phyloP scores from a whole-genome alignment of 805 yeast genomes.

The Wickerhamiella australiensis region DNA sequence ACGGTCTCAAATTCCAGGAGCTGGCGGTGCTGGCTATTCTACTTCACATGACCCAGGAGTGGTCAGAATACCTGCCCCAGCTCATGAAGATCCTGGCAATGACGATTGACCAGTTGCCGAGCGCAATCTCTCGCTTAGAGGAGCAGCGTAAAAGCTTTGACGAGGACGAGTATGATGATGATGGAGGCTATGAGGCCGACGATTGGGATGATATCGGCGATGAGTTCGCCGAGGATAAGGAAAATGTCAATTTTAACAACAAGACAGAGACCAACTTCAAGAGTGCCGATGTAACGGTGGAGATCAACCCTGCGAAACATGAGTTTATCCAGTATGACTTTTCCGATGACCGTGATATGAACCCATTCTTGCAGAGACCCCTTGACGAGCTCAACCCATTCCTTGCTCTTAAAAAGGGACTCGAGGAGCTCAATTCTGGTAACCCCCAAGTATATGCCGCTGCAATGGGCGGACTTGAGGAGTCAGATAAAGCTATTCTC shows the following conservation, averaged over 20 bases:
- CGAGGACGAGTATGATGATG: conserved; percentile 28
- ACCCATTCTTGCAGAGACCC: conserved; percentile 56
- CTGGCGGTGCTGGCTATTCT: conserved; percentile 53
- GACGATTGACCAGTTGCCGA: conserved; percentile 52
- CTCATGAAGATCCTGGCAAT: conserved; percentile 41
- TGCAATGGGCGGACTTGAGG: conserved; percentile 33
- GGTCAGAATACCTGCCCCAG: conserved; percentile 31
- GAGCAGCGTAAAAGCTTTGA: conserved; percentile 42
- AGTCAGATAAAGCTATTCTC: conserved; percentile 30
- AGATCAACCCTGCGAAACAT: conserved; percentile 25
- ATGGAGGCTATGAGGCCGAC: conserved; percentile 26
- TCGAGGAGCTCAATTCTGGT: conserved; percentile 37
- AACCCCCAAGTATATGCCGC: conserved; percentile 40
- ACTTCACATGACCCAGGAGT: conserved; percentile 20
- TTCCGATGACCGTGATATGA: conserved; percentile 67
- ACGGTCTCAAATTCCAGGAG: conserved; percentile 64
- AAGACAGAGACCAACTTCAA: not conserved
- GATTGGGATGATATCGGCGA: conserved; percentile 22
- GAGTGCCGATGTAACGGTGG: not conserved
- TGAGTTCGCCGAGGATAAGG: conserved; percentile 21
- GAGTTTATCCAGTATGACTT: conserved; percentile 28
- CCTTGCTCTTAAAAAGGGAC: conserved; percentile 46
- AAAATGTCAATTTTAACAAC: conserved; percentile 9
- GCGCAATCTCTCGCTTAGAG: conserved; percentile 54
- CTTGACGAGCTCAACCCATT: conserved; percentile 68